These are phyloP conservation scores for Stephanodiscus triporus DNA, from an alignment of 108 stramenopile genomes.

Conservation along the genomic window DNA sequence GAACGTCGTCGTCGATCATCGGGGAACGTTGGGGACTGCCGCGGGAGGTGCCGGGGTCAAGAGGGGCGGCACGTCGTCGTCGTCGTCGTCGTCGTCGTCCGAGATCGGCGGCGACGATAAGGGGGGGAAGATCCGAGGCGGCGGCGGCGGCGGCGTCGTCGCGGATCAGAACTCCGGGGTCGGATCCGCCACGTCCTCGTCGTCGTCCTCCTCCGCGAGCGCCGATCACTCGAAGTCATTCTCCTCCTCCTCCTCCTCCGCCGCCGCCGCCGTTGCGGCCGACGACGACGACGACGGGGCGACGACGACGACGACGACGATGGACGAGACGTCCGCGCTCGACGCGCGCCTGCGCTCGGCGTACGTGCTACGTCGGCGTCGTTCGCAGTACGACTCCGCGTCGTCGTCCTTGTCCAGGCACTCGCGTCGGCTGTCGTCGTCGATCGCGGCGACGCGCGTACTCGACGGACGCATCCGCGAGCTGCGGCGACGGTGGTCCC, in stretches of 20 bases:
- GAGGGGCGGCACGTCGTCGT: slow-evolving; percentile 1
- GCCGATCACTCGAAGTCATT: neutral
- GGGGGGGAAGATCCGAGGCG: neutral
- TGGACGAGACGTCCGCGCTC: slow-evolving; percentile 32
- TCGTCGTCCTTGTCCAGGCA: slow-evolving; percentile 57
- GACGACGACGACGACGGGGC: slow-evolving; percentile 8
- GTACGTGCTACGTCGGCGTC: slow-evolving; percentile 63
- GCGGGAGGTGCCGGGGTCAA: slow-evolving; percentile 18
- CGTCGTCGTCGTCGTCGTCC: neutral
- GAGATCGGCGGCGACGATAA: neutral
- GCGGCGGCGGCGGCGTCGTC: neutral
- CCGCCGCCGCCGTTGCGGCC: slow-evolving; percentile 5
- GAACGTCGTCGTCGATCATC: slow-evolving; percentile 68
- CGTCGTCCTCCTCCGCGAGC: neutral
- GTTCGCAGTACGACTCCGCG: slow-evolving; percentile 62
- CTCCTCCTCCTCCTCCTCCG: neutral
- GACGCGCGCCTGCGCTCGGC: slow-evolving; percentile 54
- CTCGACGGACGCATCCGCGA: slow-evolving; percentile 62
- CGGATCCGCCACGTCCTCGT: neutral
- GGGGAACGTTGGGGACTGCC: slow-evolving; percentile 17
- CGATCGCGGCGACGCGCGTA: slow-evolving; percentile 56
- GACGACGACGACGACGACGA: slow-evolving; percentile 15
- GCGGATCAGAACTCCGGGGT: neutral
- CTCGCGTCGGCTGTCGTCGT: slow-evolving; percentile 52
- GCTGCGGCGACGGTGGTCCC: slow-evolving; percentile 73